phyloP scores from a whole-genome alignment of 257 asterid genomes.

The Forsythia viridissima region DNA sequence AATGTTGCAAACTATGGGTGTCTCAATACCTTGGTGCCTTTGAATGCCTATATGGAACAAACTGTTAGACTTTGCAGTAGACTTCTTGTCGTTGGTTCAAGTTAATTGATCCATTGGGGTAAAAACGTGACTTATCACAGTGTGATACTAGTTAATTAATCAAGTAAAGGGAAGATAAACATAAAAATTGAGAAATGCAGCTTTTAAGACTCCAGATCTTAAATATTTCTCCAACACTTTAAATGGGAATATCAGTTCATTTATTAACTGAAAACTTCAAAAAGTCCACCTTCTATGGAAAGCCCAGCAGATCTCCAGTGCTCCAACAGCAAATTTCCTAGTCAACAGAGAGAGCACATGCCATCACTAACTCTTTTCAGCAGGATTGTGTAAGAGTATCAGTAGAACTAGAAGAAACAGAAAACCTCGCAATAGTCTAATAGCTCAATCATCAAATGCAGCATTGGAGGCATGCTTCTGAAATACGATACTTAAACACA shows the following conservation, averaged over 20 bases:
- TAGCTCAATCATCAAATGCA: neutral
- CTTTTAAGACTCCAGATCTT: neutral
- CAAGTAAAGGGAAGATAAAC: neutral
- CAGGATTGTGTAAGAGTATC: neutral
- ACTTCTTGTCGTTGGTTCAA: neutral
- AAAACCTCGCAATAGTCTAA: neutral
- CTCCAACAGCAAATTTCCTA: constrained; percentile 81
- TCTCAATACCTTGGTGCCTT: constrained; percentile 60
- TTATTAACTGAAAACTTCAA: constrained; percentile 6
- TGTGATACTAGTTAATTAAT: neutral
- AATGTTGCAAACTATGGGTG: constrained; percentile 72
- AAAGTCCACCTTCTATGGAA: constrained; percentile 61
- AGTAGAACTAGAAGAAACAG: neutral
- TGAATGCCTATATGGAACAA: constrained; percentile 60
- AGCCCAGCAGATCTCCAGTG: constrained; percentile 77
- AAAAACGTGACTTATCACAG: neutral
- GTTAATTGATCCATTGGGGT: neutral
- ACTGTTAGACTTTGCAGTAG: neutral
- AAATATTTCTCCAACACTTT: neutral
- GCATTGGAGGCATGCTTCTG: neutral
- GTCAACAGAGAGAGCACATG: constrained; percentile 16
- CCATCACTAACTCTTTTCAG: constrained; percentile 11
- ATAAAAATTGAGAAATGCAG: neutral
- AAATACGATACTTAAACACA: neutral
- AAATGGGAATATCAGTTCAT: neutral